Evolutionary conservation across 2,329 filamentous ascomycete species (phyloP), one percentile per base, ranked within the genome.

Genomic region (Penicillium sp.): DNA sequence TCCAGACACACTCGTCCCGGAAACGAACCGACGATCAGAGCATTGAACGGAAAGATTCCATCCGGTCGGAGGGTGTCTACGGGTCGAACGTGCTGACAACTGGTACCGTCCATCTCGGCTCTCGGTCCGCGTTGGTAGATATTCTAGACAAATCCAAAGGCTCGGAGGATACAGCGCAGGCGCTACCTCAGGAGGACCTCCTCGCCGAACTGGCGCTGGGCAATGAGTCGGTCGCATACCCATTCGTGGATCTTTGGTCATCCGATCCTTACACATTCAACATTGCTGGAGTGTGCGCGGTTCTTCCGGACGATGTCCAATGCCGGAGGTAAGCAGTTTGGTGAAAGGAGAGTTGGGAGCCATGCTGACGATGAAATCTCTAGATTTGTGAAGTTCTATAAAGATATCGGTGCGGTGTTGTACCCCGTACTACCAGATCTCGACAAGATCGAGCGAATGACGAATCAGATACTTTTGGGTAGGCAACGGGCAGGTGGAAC

Each of bases 241-340:
- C 84, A 3, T 86, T 86, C 60, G 82, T 86, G 21, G 84, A 85
- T 64, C 74, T 86, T 10, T 86, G 83, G 83, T 84, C 84, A n/a
- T 83, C 82, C 2, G 82, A 85, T 61, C 82, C 81, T 4, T 83
- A 78, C 4, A 77, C 82, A 24, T 76, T 80, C 52, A 80, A 83
- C 63, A 81, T 83, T 9, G 78, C 77, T 35, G 82, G 84, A 53
- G 75, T 86, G 5, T 82, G 81, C 42, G 82, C 79, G 60, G 81
- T 83, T 7, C 68, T 86, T 26, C 84, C 84, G 0, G 80, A 78
- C 56, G 84, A 86, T 62, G 74, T 74, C 11, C 79, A 85, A 65
- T 83, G 83, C 57, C 53, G 61, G 43, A 65, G 61, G 68, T 72
- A 52, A 63, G 69, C 24, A 27, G 22, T 31, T 21, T n/a, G 31